These are phyloP conservation scores for Dictyostelium firmibasis DNA, from an alignment of 78 protist species.

Conservation along the genomic window DNA sequence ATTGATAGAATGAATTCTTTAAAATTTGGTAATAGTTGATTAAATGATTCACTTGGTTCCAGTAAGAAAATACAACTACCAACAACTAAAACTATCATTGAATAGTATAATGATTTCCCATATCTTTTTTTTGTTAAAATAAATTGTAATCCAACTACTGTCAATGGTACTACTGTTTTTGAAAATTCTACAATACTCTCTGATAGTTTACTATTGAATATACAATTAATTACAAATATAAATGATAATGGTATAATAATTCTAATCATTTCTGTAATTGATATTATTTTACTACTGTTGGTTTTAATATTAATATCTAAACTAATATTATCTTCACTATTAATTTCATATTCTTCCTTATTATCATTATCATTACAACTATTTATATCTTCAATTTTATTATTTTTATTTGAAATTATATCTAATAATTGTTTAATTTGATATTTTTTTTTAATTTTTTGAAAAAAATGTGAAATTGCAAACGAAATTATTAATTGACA, in stretches of 20 bases:
- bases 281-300: background rate
- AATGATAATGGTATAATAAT: background rate
- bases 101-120: background rate
- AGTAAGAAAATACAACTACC: background rate
- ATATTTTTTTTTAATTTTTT: background rate
- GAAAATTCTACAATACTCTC: background rate
- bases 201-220: background rate
- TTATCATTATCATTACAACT: background rate
- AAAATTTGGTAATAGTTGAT: background rate
- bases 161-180: slow-evolving; percentile 3
- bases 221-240: background rate
- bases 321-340: background rate
- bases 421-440: background rate
- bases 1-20: background rate
- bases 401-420: background rate
- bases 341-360: background rate
- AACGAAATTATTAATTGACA: background rate
- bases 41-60: background rate
- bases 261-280: background rate
- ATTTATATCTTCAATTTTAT: background rate
- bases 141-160: slow-evolving; percentile 1
- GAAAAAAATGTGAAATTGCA: background rate
- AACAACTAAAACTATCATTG: background rate
- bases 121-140: background rate
- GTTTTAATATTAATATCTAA: background rate